Conservation (phyloP, 768 basidiomycete species). For the Mrakia hoshinonis region DNA sequence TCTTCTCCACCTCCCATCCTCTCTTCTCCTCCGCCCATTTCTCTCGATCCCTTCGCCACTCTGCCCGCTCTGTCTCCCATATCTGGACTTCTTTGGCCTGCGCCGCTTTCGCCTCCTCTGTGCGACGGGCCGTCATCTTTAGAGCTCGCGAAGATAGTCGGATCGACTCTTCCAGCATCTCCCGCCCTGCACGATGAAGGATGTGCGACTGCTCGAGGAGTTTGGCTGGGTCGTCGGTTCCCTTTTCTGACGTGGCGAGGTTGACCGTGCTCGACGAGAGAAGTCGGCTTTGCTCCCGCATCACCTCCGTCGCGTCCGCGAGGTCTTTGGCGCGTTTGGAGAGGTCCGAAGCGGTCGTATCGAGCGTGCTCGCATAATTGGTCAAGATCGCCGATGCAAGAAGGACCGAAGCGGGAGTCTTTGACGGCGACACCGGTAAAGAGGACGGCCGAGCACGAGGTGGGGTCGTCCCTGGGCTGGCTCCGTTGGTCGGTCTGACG, state of each 20-base stretch:
- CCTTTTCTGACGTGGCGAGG: not conserved
- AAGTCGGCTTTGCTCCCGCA: not conserved
- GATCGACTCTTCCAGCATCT: slow-evolving; percentile 4
- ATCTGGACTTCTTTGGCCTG: not conserved
- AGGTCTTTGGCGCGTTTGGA: not conserved
- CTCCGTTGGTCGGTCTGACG: no score
- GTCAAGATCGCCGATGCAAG: not conserved
- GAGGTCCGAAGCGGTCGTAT: not conserved
- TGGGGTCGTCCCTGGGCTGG: no score
- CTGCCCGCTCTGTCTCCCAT: not conserved
- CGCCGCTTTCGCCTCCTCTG: not conserved
- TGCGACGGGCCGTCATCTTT: not conserved
- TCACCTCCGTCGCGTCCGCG: not conserved
- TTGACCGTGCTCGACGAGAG: not conserved
- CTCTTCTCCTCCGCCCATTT: not conserved
- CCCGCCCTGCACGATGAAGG: not conserved
- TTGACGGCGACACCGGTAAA: not conserved
- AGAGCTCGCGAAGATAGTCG: not conserved
- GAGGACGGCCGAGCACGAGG: not conserved
- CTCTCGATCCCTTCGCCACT: not conserved
- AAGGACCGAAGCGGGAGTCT: not conserved
- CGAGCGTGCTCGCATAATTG: not conserved
- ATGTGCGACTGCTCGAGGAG: not conserved
- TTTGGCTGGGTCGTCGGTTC: not conserved
- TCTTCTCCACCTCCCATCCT: not conserved